These are phyloP conservation scores for Ephemerocybe angulata DNA, from an alignment of 768 basidiomycete genomes.

Conservation along the genomic window DNA sequence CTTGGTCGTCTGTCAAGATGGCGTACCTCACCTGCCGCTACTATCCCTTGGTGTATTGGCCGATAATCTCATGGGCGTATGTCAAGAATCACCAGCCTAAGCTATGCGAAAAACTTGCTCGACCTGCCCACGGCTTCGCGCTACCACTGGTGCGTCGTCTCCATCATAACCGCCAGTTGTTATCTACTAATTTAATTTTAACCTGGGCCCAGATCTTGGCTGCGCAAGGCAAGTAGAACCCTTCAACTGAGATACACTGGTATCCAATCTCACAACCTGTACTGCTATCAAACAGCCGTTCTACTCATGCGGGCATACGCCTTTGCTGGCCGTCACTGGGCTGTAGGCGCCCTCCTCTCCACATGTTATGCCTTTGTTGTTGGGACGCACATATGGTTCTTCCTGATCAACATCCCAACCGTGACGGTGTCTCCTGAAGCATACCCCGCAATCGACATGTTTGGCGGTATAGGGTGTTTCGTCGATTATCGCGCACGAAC, in stretches of 20 bases:
- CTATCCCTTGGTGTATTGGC: constrained; percentile 36
- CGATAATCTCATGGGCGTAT: constrained; percentile 35
- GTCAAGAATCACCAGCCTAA: constrained; percentile 30
- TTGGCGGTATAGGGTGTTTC: constrained; percentile 34
- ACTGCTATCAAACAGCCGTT: constrained; percentile 25
- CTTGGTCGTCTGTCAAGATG: constrained; percentile 37
- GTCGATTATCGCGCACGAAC: constrained; percentile 31
- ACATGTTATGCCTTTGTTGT: constrained; percentile 29
- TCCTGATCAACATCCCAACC: constrained; percentile 25
- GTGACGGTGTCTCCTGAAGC: background rate
- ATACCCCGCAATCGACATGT: constrained; percentile 18
- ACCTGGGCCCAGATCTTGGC: constrained; percentile 37
- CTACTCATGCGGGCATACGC: constrained; percentile 44
- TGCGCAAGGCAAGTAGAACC: constrained; percentile 35
- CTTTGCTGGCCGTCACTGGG: constrained; percentile 34
- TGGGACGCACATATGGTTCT: constrained; percentile 34
- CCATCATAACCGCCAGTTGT: background rate
- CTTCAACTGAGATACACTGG: no score
- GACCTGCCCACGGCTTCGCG: constrained; percentile 29
- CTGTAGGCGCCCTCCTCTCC: constrained; percentile 27
- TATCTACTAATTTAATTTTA: no score
- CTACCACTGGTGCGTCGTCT: constrained; percentile 29
- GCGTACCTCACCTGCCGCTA: constrained; percentile 42
- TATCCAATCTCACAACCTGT: no score
- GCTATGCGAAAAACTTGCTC: constrained; percentile 27